A percentile compares a stretch with the other conserved stretches of the same genome.
These are phyloP conservation scores for Salvia rosmarinus DNA, from an alignment of 257 asterid species.

Conservation along the genomic window DNA sequence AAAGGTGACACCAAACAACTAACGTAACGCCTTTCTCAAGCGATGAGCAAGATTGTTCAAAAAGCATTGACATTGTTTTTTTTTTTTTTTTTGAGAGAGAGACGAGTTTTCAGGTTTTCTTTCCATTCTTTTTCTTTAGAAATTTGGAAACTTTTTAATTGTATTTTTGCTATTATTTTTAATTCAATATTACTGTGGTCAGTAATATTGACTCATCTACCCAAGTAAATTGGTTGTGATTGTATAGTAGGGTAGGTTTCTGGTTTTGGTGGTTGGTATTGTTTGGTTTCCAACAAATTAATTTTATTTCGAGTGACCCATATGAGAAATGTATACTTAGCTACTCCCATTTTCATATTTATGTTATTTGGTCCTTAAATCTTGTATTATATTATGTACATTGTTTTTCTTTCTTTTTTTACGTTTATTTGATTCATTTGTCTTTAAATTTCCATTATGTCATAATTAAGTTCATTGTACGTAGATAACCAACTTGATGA, in stretches of 20 bases:
- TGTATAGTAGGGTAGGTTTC: constrained; percentile 16
- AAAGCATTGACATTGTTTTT: background rate
- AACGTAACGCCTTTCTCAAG: constrained; percentile 25
- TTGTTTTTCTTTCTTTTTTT: background rate
- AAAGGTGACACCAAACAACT: constrained; percentile 30
- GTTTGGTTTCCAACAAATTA: background rate
- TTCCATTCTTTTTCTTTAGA: too few relatives aligned
- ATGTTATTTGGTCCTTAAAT: background rate
- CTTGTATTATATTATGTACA: background rate
- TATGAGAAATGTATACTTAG: background rate
- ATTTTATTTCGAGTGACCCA: background rate
- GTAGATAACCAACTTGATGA: background rate
- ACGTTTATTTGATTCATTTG: background rate
- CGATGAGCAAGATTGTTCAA: constrained; percentile 5
- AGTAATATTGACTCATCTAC: constrained; percentile 22
- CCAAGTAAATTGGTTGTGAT: constrained; percentile 5
- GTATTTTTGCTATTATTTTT: too few relatives aligned
- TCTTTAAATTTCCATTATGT: background rate
- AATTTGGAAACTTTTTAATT: too few relatives aligned
- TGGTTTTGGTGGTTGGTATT: constrained; percentile 1
- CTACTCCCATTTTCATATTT: background rate
- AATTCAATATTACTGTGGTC: too few relatives aligned
- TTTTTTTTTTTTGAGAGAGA: too few relatives aligned
- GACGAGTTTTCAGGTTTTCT: too few relatives aligned
- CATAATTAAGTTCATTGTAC: background rate